Base-by-base conservation (phyloP, 1,284 basidiomycete genomes). In the Leccinum pachyderme region DNA sequence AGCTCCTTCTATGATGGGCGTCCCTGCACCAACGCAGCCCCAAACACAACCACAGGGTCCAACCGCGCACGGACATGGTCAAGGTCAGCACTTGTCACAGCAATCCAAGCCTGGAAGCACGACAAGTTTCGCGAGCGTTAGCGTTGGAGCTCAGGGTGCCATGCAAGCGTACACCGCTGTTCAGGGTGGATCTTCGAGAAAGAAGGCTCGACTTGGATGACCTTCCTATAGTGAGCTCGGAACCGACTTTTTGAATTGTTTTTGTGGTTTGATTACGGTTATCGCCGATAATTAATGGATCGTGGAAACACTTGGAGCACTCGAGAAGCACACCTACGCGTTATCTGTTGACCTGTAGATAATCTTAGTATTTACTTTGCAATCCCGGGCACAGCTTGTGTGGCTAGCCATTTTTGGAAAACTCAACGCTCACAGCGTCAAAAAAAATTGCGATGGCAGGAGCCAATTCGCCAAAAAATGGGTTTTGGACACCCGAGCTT, bases 1-100 rank as follows among this genome's bases (percentile, higher is more conserved):
- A 39, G 87, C 86, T 5, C 87, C 87, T 0, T 87, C 86, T 0
- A 88, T 89, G 84, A 81, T 89, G 73, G 85, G 84, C 12, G 67
- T 81, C 22, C 78, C 81, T 25, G 73, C 81, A 62, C 29, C 60
- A 29, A 73, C 73, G 4, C 76, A 73, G 32, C 56, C 71, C 43
- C 78, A 71, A 50, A 73, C 71, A 13, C 74, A 72, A 58, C 67
- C 68, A 1, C 68, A 73, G 59, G 67, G 67, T 62, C 72, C 63
- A 57, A 59, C 74, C 60, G 65, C 50, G 24, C 75, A 73, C 47
- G 65, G 69, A 44, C 76, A 76, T 49, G 70, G 68, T 2, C 74
- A 72, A 29, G 73, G 72, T 3, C 72, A 76, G n/a, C 70, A 78
- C 63, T 52, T 72, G 28, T 72, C 71, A 15, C 71, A 75, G 8